Base-by-base conservation (phyloP, 2,329 filamentous ascomycete species). In the Lachnellula occidentalis region DNA sequence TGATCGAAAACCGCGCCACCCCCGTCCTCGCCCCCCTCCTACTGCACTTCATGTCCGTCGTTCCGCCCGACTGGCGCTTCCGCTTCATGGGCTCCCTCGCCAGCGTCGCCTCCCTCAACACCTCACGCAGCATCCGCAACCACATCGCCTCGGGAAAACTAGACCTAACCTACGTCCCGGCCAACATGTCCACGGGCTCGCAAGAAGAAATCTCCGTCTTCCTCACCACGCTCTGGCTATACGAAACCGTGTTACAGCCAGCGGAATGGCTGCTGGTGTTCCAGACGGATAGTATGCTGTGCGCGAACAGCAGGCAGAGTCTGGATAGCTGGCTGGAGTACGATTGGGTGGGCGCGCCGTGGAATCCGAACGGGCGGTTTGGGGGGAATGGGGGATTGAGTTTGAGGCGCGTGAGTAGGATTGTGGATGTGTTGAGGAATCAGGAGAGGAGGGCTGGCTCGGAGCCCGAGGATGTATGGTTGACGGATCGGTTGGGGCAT, bases 21-120 rank as follows among this genome's bases (percentile, higher is more conserved):
- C 72, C 78, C 3, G 69, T 76, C 57, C 73, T 82, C 42, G 78
- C 77, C 3, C 78, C 79, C 1, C 70, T 80, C 39, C 70, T 81
- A 66, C 71, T 81, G 22, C 79, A 82, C 64, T 79, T 81, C 69
- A 80, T 80, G 59, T 71, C 75, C 4, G 77, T 81, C 19, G 75
- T 82, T 2, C 79, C 79, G 4, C 75, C 77, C 1, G 78, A 81
- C 68, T 82, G 79, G 79, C 75, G 74, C 31, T 80, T 81, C 69
- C 73, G 74, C 41, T 81, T 81, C 71, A 78, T 81, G 73, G 78
- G 79, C 51, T 78, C 75, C 14, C 31, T 65, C 21, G 71, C 73
- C 49, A 77, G 75, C 7, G 74, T 81, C 27, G 67, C 69, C 36
- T 62, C 62, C 57, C 64, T 80, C 62, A 78, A 78, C 65, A 47